Evolutionary conservation across 208 protist species (phyloP).

Genomic region (Herpetomonas muscarum): DNA sequence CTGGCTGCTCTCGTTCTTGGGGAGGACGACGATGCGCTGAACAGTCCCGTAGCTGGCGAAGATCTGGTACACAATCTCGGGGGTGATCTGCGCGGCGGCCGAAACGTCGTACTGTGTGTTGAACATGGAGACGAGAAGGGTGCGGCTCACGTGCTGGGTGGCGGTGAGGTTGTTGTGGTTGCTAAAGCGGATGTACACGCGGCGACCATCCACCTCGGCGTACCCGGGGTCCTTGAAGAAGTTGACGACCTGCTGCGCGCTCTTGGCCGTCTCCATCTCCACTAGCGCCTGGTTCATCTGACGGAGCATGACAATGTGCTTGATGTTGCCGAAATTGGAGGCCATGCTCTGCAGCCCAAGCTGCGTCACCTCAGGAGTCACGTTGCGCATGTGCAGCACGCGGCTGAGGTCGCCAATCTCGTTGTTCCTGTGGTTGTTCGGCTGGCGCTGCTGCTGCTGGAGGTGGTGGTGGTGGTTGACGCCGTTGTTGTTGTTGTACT

Average conservation of each 20-base stretch:
- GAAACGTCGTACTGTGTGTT: conserved; percentile 91
- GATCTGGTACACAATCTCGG: conserved; percentile 89
- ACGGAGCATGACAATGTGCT: conserved; percentile 91
- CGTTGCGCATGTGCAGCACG: conserved; percentile 90
- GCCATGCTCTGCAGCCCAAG: conserved; percentile 84
- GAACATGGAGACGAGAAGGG: conserved; percentile 90
- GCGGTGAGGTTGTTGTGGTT: conserved; percentile 87
- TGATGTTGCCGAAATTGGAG: conserved; percentile 86
- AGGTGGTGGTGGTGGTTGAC: conserved; percentile 4
- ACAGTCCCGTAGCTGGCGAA: conserved; percentile 86
- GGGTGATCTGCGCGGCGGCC: conserved; percentile 75
- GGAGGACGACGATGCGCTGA: conserved; percentile 87
- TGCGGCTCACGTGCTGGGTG: conserved; percentile 83
- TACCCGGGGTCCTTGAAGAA: conserved; percentile 84
- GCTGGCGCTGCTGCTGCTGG: conserved; percentile 13
- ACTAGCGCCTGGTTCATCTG: conserved; percentile 92
- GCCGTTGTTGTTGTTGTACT: neutral
- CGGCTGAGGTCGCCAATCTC: conserved; percentile 82
- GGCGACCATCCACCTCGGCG: conserved; percentile 85
- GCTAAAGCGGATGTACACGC: conserved; percentile 92
- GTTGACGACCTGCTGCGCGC: conserved; percentile 86
- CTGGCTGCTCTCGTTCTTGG: conserved; percentile 88
- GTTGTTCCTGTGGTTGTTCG: conserved; percentile 58
- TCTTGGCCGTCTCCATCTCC: conserved; percentile 88
- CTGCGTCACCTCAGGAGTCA: conserved; percentile 89